These are phyloP conservation scores for Trichoderma atroviride DNA, from an alignment of 2,329 filamentous ascomycete genomes.

Conservation along the genomic window DNA sequence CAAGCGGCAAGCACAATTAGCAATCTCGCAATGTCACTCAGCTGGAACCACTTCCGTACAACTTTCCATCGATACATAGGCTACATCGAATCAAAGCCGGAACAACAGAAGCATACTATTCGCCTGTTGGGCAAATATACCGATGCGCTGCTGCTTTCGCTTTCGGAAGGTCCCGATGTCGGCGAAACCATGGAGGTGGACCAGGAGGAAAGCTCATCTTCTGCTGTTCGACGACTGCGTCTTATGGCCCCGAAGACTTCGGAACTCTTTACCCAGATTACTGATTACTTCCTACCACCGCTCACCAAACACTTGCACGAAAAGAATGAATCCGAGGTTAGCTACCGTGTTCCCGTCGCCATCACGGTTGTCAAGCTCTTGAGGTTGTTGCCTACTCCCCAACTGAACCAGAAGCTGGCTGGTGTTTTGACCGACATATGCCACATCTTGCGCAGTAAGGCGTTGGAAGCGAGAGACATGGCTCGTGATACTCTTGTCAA, in stretches of 20 bases:
- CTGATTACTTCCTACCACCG: conserved; percentile 74
- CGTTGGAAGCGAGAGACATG: conserved; percentile 87
- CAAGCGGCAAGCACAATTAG: conserved; percentile 84
- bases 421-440: conserved; percentile 88
- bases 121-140: conserved; percentile 79
- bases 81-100: conserved; percentile 78
- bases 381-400: conserved; percentile 72
- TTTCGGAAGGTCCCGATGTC: conserved; percentile 40
- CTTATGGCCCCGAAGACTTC: conserved; percentile 66
- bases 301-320: conserved; percentile 85
- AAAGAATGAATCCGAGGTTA: conserved; percentile 93
- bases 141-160: conserved; percentile 69
- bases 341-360: conserved; percentile 85
- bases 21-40: conserved; percentile 71
- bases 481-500: conserved; percentile 85
- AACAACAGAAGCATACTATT: conserved; percentile 83
- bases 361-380: conserved; percentile 87
- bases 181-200: conserved; percentile 52
- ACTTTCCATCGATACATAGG: conserved; percentile 81
- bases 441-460: conserved; percentile 86
- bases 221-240: conserved; percentile 53
- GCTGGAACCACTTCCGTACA: conserved; percentile 88
- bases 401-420: conserved; percentile 75
- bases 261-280: conserved; percentile 73
- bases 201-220: conserved; percentile 33